These are phyloP conservation scores for Rhodotorula sp. DNA, from an alignment of 1,284 basidiomycete genomes.

Conservation along the genomic window DNA sequence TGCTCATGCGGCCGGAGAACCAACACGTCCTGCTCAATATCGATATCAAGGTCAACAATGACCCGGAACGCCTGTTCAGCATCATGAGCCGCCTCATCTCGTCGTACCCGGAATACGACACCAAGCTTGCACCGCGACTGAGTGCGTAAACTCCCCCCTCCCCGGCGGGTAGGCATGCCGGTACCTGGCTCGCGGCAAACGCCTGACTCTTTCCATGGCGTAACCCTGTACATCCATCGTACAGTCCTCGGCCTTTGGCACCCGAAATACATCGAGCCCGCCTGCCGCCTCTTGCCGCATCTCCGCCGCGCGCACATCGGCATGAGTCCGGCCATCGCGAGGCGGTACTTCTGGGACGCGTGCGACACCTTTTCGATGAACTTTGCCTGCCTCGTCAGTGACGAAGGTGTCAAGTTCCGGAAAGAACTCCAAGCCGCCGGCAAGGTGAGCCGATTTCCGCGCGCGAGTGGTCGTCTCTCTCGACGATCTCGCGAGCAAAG, in stretches of 20 bases:
- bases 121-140: conserved; percentile 79
- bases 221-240: no score
- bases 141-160: conserved; percentile 52
- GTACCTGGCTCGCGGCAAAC: neutral
- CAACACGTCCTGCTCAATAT: conserved; percentile 78
- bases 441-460: conserved; percentile 58
- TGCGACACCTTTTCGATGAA: conserved; percentile 86
- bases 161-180: neutral
- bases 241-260: conserved; percentile 63
- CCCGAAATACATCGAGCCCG: conserved; percentile 78
- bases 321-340: conserved; percentile 60
- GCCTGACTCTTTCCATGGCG: neutral
- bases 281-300: conserved; percentile 72
- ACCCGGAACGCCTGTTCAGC: conserved; percentile 79
- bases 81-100: conserved; percentile 77
- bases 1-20: conserved; percentile 78
- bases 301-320: conserved; percentile 86
- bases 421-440: conserved; percentile 71
- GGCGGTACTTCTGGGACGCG: conserved; percentile 85
- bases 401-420: conserved; percentile 69
- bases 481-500: neutral
- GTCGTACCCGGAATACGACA: conserved; percentile 71
- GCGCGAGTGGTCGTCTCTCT: neutral
- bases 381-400: conserved; percentile 70
- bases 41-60: conserved; percentile 75